Evolutionary conservation across 2,329 filamentous ascomycete genomes (phyloP), one percentile per base, ranked within the genome.

Genomic region (Metarhizium anisopliae): DNA sequence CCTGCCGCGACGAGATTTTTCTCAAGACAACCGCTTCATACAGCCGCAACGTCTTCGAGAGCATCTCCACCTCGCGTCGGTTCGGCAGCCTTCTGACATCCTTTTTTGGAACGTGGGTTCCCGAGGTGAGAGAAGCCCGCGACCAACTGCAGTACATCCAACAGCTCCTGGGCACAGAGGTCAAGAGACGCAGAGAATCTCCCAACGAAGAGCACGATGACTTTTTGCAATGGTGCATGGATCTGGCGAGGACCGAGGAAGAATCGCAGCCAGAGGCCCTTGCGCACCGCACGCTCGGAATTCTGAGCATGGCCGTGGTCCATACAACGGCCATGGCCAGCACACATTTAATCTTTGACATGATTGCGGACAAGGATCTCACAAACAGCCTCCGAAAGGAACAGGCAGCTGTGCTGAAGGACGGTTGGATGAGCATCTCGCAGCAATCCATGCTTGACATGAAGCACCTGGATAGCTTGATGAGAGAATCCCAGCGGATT

Each of bases 401-500:
- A 35, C 59, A 61, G 47, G 7, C 56, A 13, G 29, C 38, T 6
- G 13, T 58, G 2, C 29, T 61, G 18, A 52, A 53, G 2, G 29
- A 51, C 1, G 58, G 56, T 8, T 60, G 58, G 56, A 18, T 4
- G 11, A 11, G n/a, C 2, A 58, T 60, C 36, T 51, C 36, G 32
- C 58, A 58, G 25, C 59, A 63, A 40, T 50, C 58, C 7, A 59
- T 60, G 52, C 60, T 62, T 5, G 53, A 61, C 29, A 56, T 60
- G 56, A 64, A 58, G 42, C 55, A 59, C 11, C 55, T 64, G 18
- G 60, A 62, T 47, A 60, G 59, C 29, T 49, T 64, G 18, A 61
- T 61, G 59, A 55, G 58, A 29, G 59, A 61, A 47, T 61, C 59
- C 10, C 59, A 61, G 43, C 56, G 59, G 2, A 40, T 61, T 50